Conservation (phyloP, 2,329 filamentous ascomycete species). For the Coniochaeta hoffmannii region DNA sequence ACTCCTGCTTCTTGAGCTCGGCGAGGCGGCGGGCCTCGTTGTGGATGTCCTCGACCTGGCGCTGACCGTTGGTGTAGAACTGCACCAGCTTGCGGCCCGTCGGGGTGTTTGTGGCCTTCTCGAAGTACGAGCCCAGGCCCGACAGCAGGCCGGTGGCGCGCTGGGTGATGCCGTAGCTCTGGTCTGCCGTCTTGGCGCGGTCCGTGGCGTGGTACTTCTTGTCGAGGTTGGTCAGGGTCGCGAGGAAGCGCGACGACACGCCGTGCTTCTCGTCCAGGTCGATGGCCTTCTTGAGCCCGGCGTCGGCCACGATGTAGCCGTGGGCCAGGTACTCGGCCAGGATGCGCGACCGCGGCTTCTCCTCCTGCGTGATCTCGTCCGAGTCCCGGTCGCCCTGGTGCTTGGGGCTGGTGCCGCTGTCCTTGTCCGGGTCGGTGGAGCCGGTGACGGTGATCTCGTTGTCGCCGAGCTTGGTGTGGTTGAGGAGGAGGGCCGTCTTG, state of each 20-base stretch:
- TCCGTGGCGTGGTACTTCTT: slow-evolving; percentile 81
- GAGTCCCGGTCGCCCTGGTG: slow-evolving; percentile 43
- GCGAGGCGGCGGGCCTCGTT: slow-evolving; percentile 82
- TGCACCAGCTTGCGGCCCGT: slow-evolving; percentile 80
- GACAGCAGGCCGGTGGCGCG: slow-evolving; percentile 58
- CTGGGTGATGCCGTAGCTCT: slow-evolving; percentile 72
- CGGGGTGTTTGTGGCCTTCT: slow-evolving; percentile 81
- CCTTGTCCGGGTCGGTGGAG: slow-evolving; percentile 50
- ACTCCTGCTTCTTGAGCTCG: slow-evolving; percentile 69
- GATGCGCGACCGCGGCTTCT: slow-evolving; percentile 92
- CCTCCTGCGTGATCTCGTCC: slow-evolving; percentile 81
- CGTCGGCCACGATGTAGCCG: slow-evolving; percentile 75
- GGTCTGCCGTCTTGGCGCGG: slow-evolving; percentile 75
- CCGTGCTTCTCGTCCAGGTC: slow-evolving; percentile 86
- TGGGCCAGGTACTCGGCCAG: slow-evolving; percentile 94
- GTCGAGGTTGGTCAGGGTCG: slow-evolving; percentile 70
- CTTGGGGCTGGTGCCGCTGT: slow-evolving; percentile 37
- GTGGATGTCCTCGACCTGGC: slow-evolving; percentile 92
- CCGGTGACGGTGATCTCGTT: slow-evolving; percentile 75
- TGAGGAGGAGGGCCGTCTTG: slow-evolving; percentile 92
- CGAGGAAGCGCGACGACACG: slow-evolving; percentile 72
- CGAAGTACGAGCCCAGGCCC: slow-evolving; percentile 81
- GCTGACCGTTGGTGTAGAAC: slow-evolving; percentile 80
- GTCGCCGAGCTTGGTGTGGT: slow-evolving; percentile 89
- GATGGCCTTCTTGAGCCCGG: slow-evolving; percentile 73